phyloP scores from a whole-genome alignment of 2,329 filamentous ascomycete species.

The Diaporthe vaccinii region DNA sequence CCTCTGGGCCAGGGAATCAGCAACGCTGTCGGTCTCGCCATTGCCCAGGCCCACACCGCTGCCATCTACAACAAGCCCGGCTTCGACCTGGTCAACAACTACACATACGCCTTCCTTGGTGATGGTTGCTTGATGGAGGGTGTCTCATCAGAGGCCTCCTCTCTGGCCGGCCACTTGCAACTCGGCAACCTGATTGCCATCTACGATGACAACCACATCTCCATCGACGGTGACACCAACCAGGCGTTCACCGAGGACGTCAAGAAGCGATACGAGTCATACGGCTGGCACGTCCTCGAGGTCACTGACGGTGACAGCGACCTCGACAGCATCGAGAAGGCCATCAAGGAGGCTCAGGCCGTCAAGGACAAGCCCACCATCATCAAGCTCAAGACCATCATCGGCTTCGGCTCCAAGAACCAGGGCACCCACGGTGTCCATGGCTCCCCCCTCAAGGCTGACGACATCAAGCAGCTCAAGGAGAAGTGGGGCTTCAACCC shows the following conservation, averaged over 20 bases:
- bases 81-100: slow-evolving; percentile 92
- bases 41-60: slow-evolving; percentile 92
- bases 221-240: slow-evolving; percentile 94
- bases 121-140: slow-evolving; percentile 99
- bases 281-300: slow-evolving; percentile 92
- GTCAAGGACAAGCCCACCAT: slow-evolving; percentile 97
- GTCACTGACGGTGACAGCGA: slow-evolving; percentile 92
- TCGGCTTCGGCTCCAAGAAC: slow-evolving; percentile 93
- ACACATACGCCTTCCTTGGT: slow-evolving; percentile 97
- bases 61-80: slow-evolving; percentile 97
- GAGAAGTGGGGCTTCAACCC: slow-evolving; percentile 96
- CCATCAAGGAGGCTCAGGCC: slow-evolving; percentile 85
- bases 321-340: slow-evolving; percentile 87
- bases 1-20: slow-evolving; percentile 97
- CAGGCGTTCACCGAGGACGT: slow-evolving; percentile 98
- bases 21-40: slow-evolving; percentile 97
- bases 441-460: slow-evolving; percentile 94
- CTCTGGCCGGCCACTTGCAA: slow-evolving; percentile 94
- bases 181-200: slow-evolving; percentile 97
- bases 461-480: slow-evolving; percentile 96
- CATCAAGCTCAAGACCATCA: slow-evolving; percentile 97
- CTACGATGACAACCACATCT: slow-evolving; percentile 99
- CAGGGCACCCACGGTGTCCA: slow-evolving; percentile 96
- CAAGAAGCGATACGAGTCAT: slow-evolving; percentile 92
- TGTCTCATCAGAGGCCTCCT: slow-evolving; percentile 92